A percentile compares a stretch with the other conserved stretches of the same genome.
phyloP scores from a whole-genome alignment of 176 grass and related monocot genomes.

The Phoenix roebelenii region DNA sequence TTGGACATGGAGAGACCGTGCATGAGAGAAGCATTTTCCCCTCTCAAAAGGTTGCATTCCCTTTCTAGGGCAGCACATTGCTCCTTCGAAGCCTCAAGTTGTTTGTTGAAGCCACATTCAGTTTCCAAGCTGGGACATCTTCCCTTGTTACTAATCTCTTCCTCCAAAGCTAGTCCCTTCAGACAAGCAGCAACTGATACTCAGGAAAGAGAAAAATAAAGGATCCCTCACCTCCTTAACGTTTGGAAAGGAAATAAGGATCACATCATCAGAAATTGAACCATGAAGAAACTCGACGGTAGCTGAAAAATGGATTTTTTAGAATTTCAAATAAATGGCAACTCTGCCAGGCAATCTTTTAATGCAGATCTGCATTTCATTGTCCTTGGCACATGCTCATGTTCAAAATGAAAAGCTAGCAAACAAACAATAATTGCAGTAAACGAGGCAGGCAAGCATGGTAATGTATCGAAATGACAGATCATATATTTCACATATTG shows the following conservation, averaged over 20 bases:
- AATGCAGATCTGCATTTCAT: too few relatives aligned
- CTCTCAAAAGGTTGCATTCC: constrained; percentile 29
- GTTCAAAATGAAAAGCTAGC: too few relatives aligned
- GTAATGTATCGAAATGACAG: too few relatives aligned
- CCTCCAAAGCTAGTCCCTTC: constrained; percentile 28
- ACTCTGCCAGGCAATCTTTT: too few relatives aligned
- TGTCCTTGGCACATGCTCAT: too few relatives aligned
- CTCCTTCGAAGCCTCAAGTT: constrained; percentile 39
- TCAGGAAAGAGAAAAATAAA: not conserved
- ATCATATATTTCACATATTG: too few relatives aligned
- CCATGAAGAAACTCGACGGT: too few relatives aligned
- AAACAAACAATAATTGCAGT: too few relatives aligned
- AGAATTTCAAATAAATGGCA: too few relatives aligned
- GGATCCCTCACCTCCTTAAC: not conserved
- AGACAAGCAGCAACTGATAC: not conserved
- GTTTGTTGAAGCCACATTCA: constrained; percentile 27
- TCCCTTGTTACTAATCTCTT: constrained; percentile 10
- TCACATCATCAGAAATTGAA: too few relatives aligned
- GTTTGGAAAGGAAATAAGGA: not conserved
- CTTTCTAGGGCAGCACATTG: constrained; percentile 37
- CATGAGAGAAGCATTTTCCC: constrained; percentile 33
- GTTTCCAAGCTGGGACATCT: constrained; percentile 33
- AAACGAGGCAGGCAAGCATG: too few relatives aligned
- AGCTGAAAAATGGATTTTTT: too few relatives aligned
- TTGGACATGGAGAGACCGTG: constrained; percentile 29